Evolutionary conservation across 768 basidiomycete genomes (phyloP).

Genomic region (Hortiboletus campestris): DNA sequence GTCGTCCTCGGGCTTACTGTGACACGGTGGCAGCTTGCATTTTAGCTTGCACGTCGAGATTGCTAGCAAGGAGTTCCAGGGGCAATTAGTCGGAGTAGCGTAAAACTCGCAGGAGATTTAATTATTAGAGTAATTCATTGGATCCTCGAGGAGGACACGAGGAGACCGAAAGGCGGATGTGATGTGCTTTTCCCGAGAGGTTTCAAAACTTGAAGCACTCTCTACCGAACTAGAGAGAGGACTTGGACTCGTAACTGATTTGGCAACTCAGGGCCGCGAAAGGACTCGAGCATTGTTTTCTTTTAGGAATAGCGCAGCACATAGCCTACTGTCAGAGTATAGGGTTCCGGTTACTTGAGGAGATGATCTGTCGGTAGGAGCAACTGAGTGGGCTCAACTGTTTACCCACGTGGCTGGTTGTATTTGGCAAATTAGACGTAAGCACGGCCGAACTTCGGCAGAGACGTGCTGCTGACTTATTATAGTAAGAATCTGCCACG

Average conservation of each 20-base stretch:
- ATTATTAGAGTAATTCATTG: conserved; percentile 10
- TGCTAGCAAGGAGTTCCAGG: neutral
- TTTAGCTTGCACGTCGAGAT: neutral
- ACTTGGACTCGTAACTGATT: neutral
- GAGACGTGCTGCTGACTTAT: too few relatives aligned
- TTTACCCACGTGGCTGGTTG: conserved; percentile 15
- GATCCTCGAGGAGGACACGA: conserved; percentile 25
- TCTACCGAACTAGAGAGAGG: neutral
- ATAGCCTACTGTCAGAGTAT: too few relatives aligned
- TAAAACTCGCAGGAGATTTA: conserved; percentile 12
- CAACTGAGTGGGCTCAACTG: neutral
- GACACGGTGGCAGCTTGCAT: neutral
- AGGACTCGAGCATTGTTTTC: neutral
- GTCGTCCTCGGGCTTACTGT: neutral
- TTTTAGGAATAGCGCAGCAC: neutral
- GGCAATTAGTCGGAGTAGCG: conserved; percentile 11
- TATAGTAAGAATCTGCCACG: too few relatives aligned
- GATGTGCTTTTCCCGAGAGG: neutral
- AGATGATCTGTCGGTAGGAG: too few relatives aligned
- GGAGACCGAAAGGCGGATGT: conserved; percentile 12
- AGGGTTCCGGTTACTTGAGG: neutral
- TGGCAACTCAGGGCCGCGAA: neutral
- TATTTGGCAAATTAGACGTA: too few relatives aligned
- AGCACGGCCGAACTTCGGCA: too few relatives aligned
- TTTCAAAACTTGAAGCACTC: neutral